Percentiles rank a stretch among this genome's conserved stretches.
Evolutionary conservation across 2,329 filamentous ascomycete species (phyloP).

Genomic region (Penicillium freii): DNA sequence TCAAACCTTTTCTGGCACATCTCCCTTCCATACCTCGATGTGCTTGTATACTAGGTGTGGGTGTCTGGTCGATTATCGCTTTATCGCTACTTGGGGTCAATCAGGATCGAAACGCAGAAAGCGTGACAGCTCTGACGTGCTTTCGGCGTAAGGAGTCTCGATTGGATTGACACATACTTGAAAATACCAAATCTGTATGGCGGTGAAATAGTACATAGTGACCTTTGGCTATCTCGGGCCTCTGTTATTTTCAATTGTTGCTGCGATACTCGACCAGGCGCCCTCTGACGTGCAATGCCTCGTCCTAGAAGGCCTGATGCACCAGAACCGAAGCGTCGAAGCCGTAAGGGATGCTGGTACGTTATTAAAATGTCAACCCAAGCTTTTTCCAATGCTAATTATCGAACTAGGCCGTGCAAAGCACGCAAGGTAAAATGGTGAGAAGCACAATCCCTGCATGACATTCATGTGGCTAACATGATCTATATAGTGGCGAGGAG

Average conservation of each 20-base stretch:
- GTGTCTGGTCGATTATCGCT: slow-evolving; percentile 39
- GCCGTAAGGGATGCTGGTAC: slow-evolving; percentile 68
- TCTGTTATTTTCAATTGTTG: slow-evolving; percentile 11
- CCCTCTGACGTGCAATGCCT: slow-evolving; percentile 50
- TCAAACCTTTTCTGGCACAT: slow-evolving; percentile 16
- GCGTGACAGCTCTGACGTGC: slow-evolving; percentile 14
- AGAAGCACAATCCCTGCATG: slow-evolving; percentile 5
- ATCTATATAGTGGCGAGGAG: slow-evolving; percentile 63
- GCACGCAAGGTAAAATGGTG: slow-evolving; percentile 74
- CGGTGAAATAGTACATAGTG: slow-evolving; percentile 21
- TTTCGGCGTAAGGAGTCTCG: slow-evolving; percentile 11
- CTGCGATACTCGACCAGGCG: slow-evolving; percentile 17
- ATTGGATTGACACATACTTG: background rate
- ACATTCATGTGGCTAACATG: slow-evolving; percentile 12
- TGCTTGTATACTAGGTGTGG: slow-evolving; percentile 35
- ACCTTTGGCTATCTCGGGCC: slow-evolving; percentile 23
- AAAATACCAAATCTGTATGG: slow-evolving; percentile 21
- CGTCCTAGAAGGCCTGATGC: slow-evolving; percentile 64
- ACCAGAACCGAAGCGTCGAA: slow-evolving; percentile 64
- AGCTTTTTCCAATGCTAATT: background rate
- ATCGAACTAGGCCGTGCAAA: slow-evolving; percentile 67
- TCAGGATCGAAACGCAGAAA: slow-evolving; percentile 29
- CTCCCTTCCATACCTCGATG: slow-evolving; percentile 36
- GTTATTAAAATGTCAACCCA: slow-evolving; percentile 18
- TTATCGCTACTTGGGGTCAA: slow-evolving; percentile 36